phyloP scores from a whole-genome alignment of 176 grass and related monocot genomes.

The barley (Hordeum vulgare) region DNA sequence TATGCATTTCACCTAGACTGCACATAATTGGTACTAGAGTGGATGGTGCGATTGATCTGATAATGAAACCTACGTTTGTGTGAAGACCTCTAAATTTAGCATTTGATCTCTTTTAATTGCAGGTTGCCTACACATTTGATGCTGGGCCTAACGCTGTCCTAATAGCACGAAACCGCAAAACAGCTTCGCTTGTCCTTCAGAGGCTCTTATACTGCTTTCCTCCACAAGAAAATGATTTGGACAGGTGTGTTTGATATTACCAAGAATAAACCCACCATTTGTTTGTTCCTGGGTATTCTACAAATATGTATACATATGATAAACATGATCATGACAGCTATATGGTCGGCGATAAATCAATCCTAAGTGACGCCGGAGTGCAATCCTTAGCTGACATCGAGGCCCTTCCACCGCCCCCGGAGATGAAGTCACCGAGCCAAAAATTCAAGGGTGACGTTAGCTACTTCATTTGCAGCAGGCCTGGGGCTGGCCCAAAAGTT shows the following conservation, averaged over 20 bases:
- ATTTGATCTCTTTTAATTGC: neutral
- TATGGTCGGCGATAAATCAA: conserved; percentile 85
- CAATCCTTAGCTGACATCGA: conserved; percentile 61
- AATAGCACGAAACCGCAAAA: conserved; percentile 68
- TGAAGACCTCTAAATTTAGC: neutral
- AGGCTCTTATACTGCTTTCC: conserved; percentile 75
- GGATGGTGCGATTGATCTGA: neutral
- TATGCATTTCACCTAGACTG: neutral
- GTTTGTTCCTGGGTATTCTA: neutral
- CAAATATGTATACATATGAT: conserved; percentile 11
- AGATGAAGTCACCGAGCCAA: conserved; percentile 43
- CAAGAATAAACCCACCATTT: neutral
- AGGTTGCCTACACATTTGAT: conserved; percentile 95
- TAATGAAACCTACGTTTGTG: neutral
- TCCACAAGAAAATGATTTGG: conserved; percentile 63
- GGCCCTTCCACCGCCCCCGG: conserved; percentile 49
- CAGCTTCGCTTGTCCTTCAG: conserved; percentile 58
- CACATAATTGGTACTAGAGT: neutral
- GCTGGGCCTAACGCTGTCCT: conserved; percentile 89
- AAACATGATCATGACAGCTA: conserved; percentile 42
- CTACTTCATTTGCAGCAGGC: conserved; percentile 49
- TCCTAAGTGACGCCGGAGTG: conserved; percentile 55
- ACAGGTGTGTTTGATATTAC: conserved; percentile 33
- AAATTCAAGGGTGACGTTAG: conserved; percentile 39
- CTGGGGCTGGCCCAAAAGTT: conserved; percentile 35